Base-by-base conservation (phyloP, 805 yeast species). In the Hemisphaericaspora nanyangensis region DNA sequence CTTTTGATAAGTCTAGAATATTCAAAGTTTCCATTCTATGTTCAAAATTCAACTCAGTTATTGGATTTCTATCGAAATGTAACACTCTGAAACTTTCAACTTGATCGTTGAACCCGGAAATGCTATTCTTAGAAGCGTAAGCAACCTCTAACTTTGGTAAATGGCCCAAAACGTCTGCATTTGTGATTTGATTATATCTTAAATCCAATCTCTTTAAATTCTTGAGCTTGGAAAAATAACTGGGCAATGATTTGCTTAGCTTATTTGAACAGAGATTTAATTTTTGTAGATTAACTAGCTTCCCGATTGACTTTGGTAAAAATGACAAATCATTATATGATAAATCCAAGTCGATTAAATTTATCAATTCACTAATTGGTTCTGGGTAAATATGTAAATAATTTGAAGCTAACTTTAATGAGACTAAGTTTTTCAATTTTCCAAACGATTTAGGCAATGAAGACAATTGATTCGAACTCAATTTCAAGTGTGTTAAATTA, bases 371-470 rank as follows among this genome's bases (percentile, higher is more conserved):
- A 47, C 79, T 77, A 15, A 91, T 65, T 2, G 82, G 74, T 37
- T 77, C 82, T 0, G 93, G 95, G 44, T 79, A 80, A 2, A 48
- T 48, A 32, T 71, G 71, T 52, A 85, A 77, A 43, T 65, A 67
- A 56, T 95, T 93, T 3, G 96, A 89, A 2, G 95, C 79, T 33
- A 93, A 61, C 55, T 93, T 87, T 47, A 93, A 63, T 5, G 73
- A 59, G 40, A 74, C 72, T 48, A 86, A 63, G 44, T 71, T 71
- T 31, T 66, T 66, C 31, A 86, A 63, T 16, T 72, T 71, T 0
- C 78, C 69, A 51, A 87, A 79, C 2, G 77, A 67, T 22, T 68
- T 68, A 0, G 95, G 95, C 30, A 90, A 61, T 5, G 57, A 55
- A 1, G 72, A 69, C 42, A 89, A 63, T 49, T 84, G 83, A 55